Conservation (phyloP, 106 monocot species). For the Dendrobium nobile region DNA sequence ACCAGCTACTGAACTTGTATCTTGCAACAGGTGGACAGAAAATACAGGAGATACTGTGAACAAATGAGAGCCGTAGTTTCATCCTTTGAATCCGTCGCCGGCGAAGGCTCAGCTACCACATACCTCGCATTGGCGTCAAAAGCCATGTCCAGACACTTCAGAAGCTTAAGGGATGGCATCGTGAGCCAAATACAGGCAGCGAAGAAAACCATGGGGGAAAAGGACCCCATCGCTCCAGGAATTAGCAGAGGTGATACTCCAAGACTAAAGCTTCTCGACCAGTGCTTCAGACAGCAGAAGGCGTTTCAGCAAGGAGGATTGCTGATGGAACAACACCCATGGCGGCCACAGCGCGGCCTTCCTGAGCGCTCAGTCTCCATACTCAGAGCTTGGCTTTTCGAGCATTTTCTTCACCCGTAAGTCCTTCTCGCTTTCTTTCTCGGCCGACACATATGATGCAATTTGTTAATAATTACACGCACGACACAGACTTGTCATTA, state of each 20-base stretch:
- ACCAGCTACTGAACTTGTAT: no score
- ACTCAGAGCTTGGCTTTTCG: slow-evolving; percentile 84
- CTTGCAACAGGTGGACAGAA: slow-evolving; percentile 51
- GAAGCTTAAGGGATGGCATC: slow-evolving; percentile 66
- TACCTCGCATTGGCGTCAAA: slow-evolving; percentile 65
- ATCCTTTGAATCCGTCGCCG: slow-evolving; percentile 67
- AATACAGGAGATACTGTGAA: slow-evolving; percentile 67
- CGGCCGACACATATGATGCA: neutral
- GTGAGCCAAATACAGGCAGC: slow-evolving; percentile 51
- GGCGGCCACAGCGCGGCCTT: slow-evolving; percentile 77
- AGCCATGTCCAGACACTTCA: slow-evolving; percentile 86
- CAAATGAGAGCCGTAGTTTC: slow-evolving; percentile 59
- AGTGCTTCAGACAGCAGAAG: slow-evolving; percentile 68
- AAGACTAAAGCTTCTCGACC: slow-evolving; percentile 73
- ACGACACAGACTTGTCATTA: neutral
- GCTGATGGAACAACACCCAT: slow-evolving; percentile 51
- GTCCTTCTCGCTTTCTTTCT: neutral
- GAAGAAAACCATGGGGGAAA: slow-evolving; percentile 66
- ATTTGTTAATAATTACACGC: neutral
- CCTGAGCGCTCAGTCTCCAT: slow-evolving; percentile 62
- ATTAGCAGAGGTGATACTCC: slow-evolving; percentile 73
- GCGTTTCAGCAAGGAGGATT: slow-evolving; percentile 36
- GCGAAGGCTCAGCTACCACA: slow-evolving; percentile 48
- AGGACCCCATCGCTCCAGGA: slow-evolving; percentile 41
- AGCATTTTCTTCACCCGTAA: slow-evolving; percentile 87